These are phyloP conservation scores for Leptodermis oblonga DNA, from an alignment of 257 asterid species.

Conservation along the genomic window DNA sequence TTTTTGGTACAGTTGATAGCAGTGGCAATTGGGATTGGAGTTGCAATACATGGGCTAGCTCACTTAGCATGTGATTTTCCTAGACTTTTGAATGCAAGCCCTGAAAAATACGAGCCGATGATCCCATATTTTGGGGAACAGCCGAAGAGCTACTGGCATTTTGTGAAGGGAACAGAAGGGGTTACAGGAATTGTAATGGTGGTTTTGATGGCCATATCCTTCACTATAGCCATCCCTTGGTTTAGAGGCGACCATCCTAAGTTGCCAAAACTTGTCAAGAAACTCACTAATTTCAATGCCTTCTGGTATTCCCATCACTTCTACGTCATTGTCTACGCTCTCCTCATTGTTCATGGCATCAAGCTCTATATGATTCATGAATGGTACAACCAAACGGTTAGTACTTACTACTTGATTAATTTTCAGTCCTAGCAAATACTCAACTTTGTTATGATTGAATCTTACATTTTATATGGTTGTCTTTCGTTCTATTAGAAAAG, in stretches of 20 bases:
- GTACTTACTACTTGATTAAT: too few species aligned
- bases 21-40: constrained; percentile 58
- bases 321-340: constrained; percentile 59
- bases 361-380: constrained; percentile 56
- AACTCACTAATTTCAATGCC: constrained; percentile 81
- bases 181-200: constrained; percentile 79
- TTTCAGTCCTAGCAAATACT: too few species aligned
- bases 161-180: constrained; percentile 64
- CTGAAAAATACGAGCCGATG: constrained; percentile 45
- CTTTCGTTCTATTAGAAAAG: background rate
- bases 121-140: constrained; percentile 49
- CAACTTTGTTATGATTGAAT: too few species aligned
- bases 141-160: constrained; percentile 60
- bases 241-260: constrained; percentile 52
- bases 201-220: constrained; percentile 74
- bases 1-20: constrained; percentile 56
- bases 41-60: constrained; percentile 62
- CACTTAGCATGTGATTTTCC: constrained; percentile 81
- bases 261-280: constrained; percentile 52
- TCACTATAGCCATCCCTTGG: constrained; percentile 79
- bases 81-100: constrained; percentile 41
- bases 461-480: too few species aligned
- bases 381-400: constrained; percentile 66
- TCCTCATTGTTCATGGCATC: constrained; percentile 70
- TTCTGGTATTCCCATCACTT: constrained; percentile 92